Evolutionary conservation across 2,329 filamentous ascomycete species (phyloP).

Genomic region (Rutstroemia sp.): DNA sequence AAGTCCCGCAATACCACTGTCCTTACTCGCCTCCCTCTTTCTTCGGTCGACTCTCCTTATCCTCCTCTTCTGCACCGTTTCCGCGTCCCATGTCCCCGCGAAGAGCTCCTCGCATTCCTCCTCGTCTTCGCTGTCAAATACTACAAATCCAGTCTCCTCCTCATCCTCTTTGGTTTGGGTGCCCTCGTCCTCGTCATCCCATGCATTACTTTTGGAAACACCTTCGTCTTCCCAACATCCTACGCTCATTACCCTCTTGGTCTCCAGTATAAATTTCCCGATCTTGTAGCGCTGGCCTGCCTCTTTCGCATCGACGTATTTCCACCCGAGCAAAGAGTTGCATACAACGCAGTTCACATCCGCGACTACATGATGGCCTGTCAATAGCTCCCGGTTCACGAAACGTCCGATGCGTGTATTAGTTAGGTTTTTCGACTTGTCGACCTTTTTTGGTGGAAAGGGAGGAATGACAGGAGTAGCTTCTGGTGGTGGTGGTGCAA

Average conservation of each 20-base stretch:
- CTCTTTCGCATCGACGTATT: constrained; percentile 58
- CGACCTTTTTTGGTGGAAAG: constrained; percentile 7
- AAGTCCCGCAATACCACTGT: constrained; percentile 1
- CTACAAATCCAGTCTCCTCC: constrained; percentile 40
- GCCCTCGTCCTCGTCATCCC: constrained; percentile 8
- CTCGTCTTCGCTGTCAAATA: constrained; percentile 41
- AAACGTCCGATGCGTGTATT: constrained; percentile 49
- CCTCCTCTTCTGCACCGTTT: constrained; percentile 28
- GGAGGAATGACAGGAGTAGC: constrained; percentile 2
- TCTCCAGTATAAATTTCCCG: constrained; percentile 62
- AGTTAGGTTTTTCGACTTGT: constrained; percentile 32
- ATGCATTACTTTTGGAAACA: constrained; percentile 3
- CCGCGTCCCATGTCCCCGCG: constrained; percentile 52
- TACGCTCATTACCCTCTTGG: constrained; percentile 45
- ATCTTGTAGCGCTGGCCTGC: constrained; percentile 57
- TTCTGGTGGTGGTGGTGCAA: constrained; percentile 33
- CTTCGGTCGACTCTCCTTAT: constrained; percentile 14
- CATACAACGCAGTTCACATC: constrained; percentile 55
- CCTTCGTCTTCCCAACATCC: constrained; percentile 45
- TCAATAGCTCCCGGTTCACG: constrained; percentile 52
- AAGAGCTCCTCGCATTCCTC: constrained; percentile 62
- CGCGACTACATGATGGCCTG: constrained; percentile 56
- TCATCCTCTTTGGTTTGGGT: constrained; percentile 35
- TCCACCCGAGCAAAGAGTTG: constrained; percentile 54
- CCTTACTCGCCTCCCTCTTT: constrained; percentile 3